phyloP scores from a whole-genome alignment of 176 grass and related monocot genomes.

The barley (Hordeum vulgare) region DNA sequence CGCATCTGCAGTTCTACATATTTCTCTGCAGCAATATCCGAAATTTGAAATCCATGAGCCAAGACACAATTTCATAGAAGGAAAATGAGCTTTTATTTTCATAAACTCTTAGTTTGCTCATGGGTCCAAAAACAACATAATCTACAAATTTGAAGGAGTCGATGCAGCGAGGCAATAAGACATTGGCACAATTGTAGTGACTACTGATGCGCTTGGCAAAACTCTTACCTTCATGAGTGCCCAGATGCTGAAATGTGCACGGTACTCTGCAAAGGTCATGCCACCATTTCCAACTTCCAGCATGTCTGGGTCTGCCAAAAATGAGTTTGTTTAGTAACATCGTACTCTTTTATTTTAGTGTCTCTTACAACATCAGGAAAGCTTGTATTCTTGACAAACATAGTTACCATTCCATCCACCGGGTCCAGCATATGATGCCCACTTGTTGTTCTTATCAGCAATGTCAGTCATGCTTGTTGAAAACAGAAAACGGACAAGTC shows the following conservation, averaged over 20 bases:
- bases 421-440: slow-evolving; percentile 95
- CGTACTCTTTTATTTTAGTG: not conserved
- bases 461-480: slow-evolving; percentile 82
- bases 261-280: slow-evolving; percentile 81
- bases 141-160: not conserved
- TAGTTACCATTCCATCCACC: slow-evolving; percentile 98
- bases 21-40: not conserved
- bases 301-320: slow-evolving; percentile 81
- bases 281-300: slow-evolving; percentile 89
- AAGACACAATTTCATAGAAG: not conserved
- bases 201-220: not conserved
- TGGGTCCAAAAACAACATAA: not conserved
- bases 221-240: slow-evolving; percentile 79
- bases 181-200: not conserved
- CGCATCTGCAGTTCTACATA: not conserved
- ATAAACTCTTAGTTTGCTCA: not conserved
- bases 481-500: slow-evolving; percentile 27
- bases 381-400: not conserved
- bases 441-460: slow-evolving; percentile 92
- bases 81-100: not conserved
- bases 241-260: slow-evolving; percentile 96
- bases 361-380: not conserved
- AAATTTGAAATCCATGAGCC: not conserved
- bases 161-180: not conserved
- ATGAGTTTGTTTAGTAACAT: not conserved